Conservation (phyloP, 306 rosid species). For the Cucumis melo region DNA sequence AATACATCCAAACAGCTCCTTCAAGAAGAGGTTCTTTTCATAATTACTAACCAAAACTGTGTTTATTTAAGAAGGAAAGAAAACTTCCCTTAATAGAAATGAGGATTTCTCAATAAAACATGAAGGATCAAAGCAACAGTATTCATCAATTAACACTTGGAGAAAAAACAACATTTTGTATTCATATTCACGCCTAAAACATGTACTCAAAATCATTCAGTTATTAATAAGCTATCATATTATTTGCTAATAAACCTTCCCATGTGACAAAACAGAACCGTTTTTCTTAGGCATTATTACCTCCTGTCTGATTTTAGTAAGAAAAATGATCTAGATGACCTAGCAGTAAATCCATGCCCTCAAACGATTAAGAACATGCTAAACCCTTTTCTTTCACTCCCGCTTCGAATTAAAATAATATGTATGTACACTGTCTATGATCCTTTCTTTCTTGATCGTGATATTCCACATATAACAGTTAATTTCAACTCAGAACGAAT, state of each 20-base stretch:
- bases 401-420: neutral
- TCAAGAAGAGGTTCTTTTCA: neutral
- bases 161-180: neutral
- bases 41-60: neutral
- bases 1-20: neutral
- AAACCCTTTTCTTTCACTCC: neutral
- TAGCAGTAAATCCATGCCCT: neutral
- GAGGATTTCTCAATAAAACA: neutral
- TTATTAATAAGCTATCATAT: neutral
- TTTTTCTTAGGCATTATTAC: neutral
- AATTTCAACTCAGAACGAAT: neutral
- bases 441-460: neutral
- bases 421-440: neutral
- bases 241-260: neutral
- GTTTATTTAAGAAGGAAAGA: neutral
- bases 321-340: neutral
- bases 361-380: neutral
- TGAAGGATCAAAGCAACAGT: neutral
- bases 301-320: neutral
- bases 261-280: neutral
- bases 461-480: neutral
- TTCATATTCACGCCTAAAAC: neutral
- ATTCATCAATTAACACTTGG: neutral
- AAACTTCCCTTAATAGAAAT: neutral
- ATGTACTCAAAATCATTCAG: neutral